Evolutionary conservation across 768 basidiomycete species (phyloP), one percentile per base, ranked within the genome.

Genomic region (Cyathus striatus): DNA sequence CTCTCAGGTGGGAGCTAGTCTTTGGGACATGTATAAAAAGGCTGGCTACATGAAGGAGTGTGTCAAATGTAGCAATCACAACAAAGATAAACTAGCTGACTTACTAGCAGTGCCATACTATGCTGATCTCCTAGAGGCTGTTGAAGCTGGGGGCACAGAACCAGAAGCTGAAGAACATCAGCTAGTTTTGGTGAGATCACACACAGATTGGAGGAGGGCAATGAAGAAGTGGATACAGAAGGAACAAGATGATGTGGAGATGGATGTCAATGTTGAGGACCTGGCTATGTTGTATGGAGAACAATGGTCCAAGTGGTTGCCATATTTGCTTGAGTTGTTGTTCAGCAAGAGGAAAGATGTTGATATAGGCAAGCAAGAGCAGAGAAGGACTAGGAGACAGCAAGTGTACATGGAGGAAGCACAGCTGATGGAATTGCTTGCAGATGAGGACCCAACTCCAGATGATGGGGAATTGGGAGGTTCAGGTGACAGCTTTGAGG

Each of bases 381-480:
- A n/a, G 20, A 34, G 39, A 18, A 24, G 33, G 10, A 34, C 14
- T 38, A 5, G 34, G 10, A 16, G 41, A 38, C 36, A 20, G n/a
- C 20, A 47, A 14, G 53, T 50, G 20, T 48, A 51, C 25, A 48
- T 46, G 21, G 44, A 51, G 20, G 49, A 53, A 42, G 52, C 33
- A 40, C 30, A 27, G 18, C 38, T 54, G 26, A 51, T 52, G 49
- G 57, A 58, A 23, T 39, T 50, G 18, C 23, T 60, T 10, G 57
- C 51, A 5, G 55, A 56, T 30, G 41, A 43, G 23, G 44, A 49
- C 2, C 49, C 16, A 18, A 35, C 47, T 1, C 55, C 44, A 14
- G 53, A 57, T 45, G 55, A 57, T 43, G 49, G 55, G 32, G 53
- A 42, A 24, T 23, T 42, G 25, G 48, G 43, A 32, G 48, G 48